Evolutionary conservation across 306 rosid genomes (phyloP), one percentile per base, ranked within the genome.

Genomic region (Malus fusca): DNA sequence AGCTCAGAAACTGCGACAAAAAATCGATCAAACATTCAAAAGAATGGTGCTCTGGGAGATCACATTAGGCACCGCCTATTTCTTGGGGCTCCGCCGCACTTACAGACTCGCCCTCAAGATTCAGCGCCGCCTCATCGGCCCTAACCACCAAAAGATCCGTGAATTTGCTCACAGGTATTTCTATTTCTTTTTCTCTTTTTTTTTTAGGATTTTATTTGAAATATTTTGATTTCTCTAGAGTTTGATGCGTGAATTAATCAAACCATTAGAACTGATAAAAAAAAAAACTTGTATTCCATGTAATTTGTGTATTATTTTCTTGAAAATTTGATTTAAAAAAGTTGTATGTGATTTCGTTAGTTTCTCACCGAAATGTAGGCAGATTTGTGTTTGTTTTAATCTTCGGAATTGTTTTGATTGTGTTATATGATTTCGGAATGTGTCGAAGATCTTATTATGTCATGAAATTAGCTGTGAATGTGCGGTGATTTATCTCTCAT

Each of bases 41-140:
- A n/a, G 42, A 75, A 91, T 95, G 98, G 98, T 95, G 87, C 84
- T 95, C 7, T 95, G 96, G 98, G 98, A 95, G 87, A 88, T 95
- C 82, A 88, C 98, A n/a, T 78, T 92, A 18, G 97, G 84, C 69
- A 92, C 97, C 51, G 97, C 98, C 28, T 95, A 92, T 84, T 95
- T 95, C 82, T 55, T 95, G 87, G 98, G 98, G 15, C 85, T 95
- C 30, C 84, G 85, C 76, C 93, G 98, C 53, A 92, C 98, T 3
- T 92, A 88, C 66, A 84, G 84, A 63, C 90, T 90, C 13, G 97
- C 91, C 67, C 79, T 90, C 58, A 90, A 73, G 91, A 85, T 90
- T 85, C 96, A 95, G 66, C 92, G 96, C 1, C 96, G 84, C 79
- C 43, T 95, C 80, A 60, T 95, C 0, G 83, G 81, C 83, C 83